Percentiles rank a stretch among this genome's conserved stretches.
Evolutionary conservation across 257 asterid genomes (phyloP).

Genomic region (Echites panduratus): DNA sequence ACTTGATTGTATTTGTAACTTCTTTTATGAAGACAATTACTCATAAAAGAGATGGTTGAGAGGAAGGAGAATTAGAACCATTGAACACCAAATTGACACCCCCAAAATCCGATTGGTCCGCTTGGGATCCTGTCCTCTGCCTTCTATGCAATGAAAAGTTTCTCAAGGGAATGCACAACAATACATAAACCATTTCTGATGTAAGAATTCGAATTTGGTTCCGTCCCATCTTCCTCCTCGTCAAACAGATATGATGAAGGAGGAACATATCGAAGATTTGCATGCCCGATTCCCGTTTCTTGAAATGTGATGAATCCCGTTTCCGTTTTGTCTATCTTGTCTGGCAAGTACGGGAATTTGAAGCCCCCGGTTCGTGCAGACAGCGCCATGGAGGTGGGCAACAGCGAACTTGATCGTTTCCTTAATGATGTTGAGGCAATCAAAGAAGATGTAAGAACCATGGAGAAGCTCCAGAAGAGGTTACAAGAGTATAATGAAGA

Average conservation of each 20-base stretch:
- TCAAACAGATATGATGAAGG: constrained; percentile 1
- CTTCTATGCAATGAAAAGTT: too few relatives aligned
- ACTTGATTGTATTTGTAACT: too few relatives aligned
- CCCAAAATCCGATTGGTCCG: background rate
- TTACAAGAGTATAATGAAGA: constrained; percentile 26
- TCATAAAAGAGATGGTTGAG: too few relatives aligned
- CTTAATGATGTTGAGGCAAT: constrained; percentile 31
- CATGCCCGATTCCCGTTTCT: too few relatives aligned
- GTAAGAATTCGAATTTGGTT: background rate
- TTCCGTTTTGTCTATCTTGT: constrained; percentile 15
- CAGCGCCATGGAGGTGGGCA: constrained; percentile 5
- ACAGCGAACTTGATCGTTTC: constrained; percentile 23
- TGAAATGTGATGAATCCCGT: background rate
- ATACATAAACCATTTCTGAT: background rate
- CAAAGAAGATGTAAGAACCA: constrained; percentile 28
- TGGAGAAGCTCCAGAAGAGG: constrained; percentile 20
- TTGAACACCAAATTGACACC: too few relatives aligned
- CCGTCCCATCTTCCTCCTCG: background rate
- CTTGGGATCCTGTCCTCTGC: background rate
- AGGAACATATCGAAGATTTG: background rate
- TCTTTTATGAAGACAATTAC: too few relatives aligned
- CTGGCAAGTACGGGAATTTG: constrained; percentile 17
- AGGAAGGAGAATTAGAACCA: too few relatives aligned
- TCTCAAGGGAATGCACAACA: too few relatives aligned
- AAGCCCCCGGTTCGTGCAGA: constrained; percentile 18